Evolutionary conservation across 768 basidiomycete genomes (phyloP).

Genomic region (Amanita polypyramis): DNA sequence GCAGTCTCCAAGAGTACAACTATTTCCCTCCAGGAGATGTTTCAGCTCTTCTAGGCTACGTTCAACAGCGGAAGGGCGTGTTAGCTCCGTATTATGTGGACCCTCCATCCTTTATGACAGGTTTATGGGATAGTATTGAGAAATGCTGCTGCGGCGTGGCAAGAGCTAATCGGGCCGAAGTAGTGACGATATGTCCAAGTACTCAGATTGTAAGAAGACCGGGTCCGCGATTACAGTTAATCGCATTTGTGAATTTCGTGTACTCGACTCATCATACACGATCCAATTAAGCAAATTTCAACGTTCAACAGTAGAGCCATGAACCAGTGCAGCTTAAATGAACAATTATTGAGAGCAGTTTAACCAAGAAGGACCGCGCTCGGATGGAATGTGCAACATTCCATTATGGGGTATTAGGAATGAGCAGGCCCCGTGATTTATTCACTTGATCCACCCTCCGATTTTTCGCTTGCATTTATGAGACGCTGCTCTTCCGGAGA

Average conservation of each 20-base stretch:
- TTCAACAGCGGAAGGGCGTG: neutral
- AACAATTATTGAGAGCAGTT: neutral
- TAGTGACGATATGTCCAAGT: neutral
- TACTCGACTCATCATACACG: no score
- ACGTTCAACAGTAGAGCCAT: neutral
- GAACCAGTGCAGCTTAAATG: neutral
- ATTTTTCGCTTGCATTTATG: constrained; percentile 11
- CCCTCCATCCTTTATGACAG: neutral
- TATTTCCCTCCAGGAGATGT: neutral
- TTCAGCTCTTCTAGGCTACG: neutral
- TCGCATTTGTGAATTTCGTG: neutral
- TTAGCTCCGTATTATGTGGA: neutral
- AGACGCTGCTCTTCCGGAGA: constrained; percentile 46
- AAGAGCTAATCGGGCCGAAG: neutral
- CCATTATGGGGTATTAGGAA: neutral
- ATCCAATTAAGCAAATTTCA: no score
- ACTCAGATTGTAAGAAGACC: neutral
- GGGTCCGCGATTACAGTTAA: neutral
- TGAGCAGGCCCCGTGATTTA: neutral
- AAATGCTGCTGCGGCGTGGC: neutral
- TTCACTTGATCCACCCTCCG: neutral
- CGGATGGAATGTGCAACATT: neutral
- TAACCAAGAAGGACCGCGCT: neutral
- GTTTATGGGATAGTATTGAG: neutral
- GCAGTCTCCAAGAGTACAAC: neutral